Percentiles rank a stretch among this genome's conserved stretches.
These are phyloP conservation scores for Vachellia collinsii DNA, from an alignment of 306 rosid species.

Conservation along the genomic window DNA sequence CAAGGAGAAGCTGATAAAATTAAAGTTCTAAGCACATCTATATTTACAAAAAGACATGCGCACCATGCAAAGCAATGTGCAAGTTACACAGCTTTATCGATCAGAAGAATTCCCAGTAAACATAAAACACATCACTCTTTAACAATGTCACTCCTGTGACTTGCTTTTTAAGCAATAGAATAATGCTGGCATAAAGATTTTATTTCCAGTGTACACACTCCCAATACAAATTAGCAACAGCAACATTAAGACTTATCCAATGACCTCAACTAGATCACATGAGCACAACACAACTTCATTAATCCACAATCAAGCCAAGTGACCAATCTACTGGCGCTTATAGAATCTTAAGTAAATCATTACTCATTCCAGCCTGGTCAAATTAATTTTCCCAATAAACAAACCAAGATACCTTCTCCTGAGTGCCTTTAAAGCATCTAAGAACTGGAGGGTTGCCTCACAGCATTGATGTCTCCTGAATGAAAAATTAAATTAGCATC, in stretches of 20 bases:
- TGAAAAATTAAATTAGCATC: constrained; percentile 86
- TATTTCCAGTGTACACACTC: neutral
- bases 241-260: neutral
- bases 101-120: constrained; percentile 10
- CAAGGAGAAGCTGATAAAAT: neutral
- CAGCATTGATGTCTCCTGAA: constrained; percentile 90
- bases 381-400: constrained; percentile 83
- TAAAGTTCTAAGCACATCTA: neutral
- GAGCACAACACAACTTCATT: constrained; percentile 29
- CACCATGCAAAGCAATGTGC: neutral
- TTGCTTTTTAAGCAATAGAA: neutral
- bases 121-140: neutral
- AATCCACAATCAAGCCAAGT: constrained; percentile 22
- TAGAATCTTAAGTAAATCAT: constrained; percentile 35
- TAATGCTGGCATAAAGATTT: neutral
- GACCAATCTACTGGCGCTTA: constrained; percentile 6
- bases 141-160: neutral
- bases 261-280: constrained; percentile 1
- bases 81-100: neutral
- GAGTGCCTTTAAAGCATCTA: constrained; percentile 89
- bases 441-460: constrained; percentile 90
- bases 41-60: neutral
- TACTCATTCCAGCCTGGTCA: constrained; percentile 47
- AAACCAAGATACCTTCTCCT: constrained; percentile 99
- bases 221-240: constrained; percentile 11